Base-by-base conservation (phyloP, 257 asterid species). In the Solanum chilense region DNA sequence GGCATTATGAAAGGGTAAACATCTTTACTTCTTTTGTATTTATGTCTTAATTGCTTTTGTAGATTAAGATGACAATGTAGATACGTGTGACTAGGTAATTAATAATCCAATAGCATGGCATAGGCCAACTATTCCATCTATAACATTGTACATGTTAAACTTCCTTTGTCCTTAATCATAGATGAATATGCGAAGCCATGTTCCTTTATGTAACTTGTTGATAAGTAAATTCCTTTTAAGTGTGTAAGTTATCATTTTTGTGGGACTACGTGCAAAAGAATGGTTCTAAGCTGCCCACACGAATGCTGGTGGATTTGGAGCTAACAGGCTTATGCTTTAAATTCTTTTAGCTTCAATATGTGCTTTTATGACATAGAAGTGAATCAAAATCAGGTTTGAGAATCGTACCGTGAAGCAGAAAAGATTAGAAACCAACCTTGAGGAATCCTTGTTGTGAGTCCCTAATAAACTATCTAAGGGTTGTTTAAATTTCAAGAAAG, bases 1-100 rank as follows among this genome's bases (percentile, higher is more conserved):
- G 98, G 99, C 92, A 88, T 97, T 90, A 92, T 97, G 95, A 93
- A 91, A 93, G 99, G 98, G 99, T 97, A 94, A 27, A 62, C 9
- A 82, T 62, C 49, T 41, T 29, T 85, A 11, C 69, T 86, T 70
- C 41, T 84, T 56, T 64, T 87, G 73, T 83, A 68, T 82, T 85
- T 18, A 82, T 52, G 81, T 90, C 86, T 58, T 83, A 83, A 42
- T 41, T 84, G 52, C 84, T 86, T 56, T 77, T 86, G 86, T 80
- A 85, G 87, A 56, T 69, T 87, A 37, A 33, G 49, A 70, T 56
- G 71, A 45, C 23, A 2, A 31, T 62, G 45, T 45, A 9, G 45
- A 81, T 49, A 78, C 6, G 12, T 49, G 29, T 81, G 85, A 49
- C 69, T 81, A 81, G 45, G 85, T 49, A 31, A 12, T 31, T 81